Evolutionary conservation across 2,329 filamentous ascomycete genomes (phyloP).

Genomic region (Aspergillus costaricaensis): DNA sequence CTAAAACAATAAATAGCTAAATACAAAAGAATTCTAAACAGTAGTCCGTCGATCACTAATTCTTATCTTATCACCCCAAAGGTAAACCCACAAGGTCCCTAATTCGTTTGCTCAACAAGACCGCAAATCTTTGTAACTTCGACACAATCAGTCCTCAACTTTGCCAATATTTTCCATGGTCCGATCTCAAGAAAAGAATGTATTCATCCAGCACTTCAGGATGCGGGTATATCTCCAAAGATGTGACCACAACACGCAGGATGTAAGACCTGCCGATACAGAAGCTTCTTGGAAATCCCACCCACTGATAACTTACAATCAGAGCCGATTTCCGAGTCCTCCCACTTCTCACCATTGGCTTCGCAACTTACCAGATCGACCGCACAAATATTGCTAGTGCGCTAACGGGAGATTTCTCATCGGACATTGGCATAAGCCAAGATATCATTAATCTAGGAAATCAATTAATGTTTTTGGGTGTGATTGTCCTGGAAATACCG

Average conservation of each 20-base stretch:
- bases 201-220: background rate
- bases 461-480: constrained; percentile 56
- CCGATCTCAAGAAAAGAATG: background rate
- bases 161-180: background rate
- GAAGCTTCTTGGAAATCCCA: background rate
- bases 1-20: too few relatives aligned
- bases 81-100: constrained; percentile 4
- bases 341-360: constrained; percentile 51
- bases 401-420: constrained; percentile 52
- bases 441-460: constrained; percentile 56
- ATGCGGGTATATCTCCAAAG: fast-evolving
- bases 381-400: constrained; percentile 57
- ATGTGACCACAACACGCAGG: background rate
- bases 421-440: constrained; percentile 47
- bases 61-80: constrained; percentile 9
- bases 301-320: background rate
- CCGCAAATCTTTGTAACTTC: background rate
- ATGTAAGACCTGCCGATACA: background rate
- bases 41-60: background rate
- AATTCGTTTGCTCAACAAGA: background rate
- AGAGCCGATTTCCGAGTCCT: constrained; percentile 54
- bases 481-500: constrained; percentile 55
- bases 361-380: constrained; percentile 56
- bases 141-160: background rate
- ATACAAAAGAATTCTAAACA: too few relatives aligned